Evolutionary conservation across 2,329 filamentous ascomycete species (phyloP).

Genomic region (Hypoxylon sp.): DNA sequence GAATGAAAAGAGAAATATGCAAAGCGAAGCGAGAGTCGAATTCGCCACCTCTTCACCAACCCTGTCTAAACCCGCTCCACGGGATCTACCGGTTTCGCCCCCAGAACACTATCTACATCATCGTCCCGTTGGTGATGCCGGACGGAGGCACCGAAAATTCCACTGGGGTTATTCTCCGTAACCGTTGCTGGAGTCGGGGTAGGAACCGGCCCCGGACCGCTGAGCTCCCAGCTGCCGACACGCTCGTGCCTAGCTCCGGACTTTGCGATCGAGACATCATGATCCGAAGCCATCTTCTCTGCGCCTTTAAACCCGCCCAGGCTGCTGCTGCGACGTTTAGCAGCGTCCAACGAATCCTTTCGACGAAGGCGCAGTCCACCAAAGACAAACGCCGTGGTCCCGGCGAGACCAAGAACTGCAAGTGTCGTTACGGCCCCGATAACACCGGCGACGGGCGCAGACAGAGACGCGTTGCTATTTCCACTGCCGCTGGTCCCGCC

Average conservation of each 20-base stretch:
- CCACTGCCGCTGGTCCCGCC: background rate
- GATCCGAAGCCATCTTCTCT: conserved; percentile 62
- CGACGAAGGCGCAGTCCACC: conserved; percentile 54
- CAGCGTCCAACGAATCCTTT: conserved; percentile 10
- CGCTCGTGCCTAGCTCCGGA: conserved; percentile 62
- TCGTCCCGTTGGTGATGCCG: conserved; percentile 45
- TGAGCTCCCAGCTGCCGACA: conserved; percentile 66
- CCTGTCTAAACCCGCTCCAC: conserved; percentile 57
- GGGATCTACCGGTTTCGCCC: conserved; percentile 57
- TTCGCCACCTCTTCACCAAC: background rate
- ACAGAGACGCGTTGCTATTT: conserved; percentile 44
- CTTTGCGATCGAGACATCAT: conserved; percentile 60
- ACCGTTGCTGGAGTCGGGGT: conserved; percentile 25
- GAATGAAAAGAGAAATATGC: conserved; percentile 26
- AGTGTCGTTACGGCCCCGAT: conserved; percentile 63
- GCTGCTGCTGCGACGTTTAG: conserved; percentile 36
- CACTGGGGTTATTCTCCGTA: conserved; percentile 40
- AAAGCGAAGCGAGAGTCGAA: conserved; percentile 1
- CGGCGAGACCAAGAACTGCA: conserved; percentile 51
- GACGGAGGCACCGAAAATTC: conserved; percentile 37
- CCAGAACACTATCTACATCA: conserved; percentile 58
- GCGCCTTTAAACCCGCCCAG: conserved; percentile 62
- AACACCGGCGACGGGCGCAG: conserved; percentile 61
- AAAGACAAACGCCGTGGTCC: conserved; percentile 48
- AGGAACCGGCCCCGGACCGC: conserved; percentile 42